Evolutionary conservation across 805 yeast genomes (phyloP).

Genomic region (Candida succiphila): DNA sequence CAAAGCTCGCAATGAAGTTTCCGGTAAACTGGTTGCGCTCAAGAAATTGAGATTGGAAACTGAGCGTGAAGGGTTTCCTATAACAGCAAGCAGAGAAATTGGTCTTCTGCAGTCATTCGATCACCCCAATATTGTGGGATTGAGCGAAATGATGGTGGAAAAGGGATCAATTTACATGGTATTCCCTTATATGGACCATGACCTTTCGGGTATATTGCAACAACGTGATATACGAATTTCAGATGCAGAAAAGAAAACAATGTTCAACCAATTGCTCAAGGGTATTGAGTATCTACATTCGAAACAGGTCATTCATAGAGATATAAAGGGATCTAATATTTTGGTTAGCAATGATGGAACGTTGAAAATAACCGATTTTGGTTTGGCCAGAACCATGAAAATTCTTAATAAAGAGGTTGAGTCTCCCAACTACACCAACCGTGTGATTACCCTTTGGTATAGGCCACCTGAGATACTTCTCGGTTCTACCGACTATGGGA

Average conservation of each 20-base stretch:
- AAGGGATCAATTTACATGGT: conserved; percentile 72
- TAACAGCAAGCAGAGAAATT: conserved; percentile 90
- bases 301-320: conserved; percentile 65
- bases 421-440: conserved; percentile 78
- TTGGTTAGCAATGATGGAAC: conserved; percentile 52
- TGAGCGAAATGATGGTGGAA: conserved; percentile 87
- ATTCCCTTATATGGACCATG: conserved; percentile 90
- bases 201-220: conserved; percentile 75
- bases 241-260: conserved; percentile 55
- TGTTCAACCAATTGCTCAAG: conserved; percentile 54
- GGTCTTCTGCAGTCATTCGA: conserved; percentile 73
- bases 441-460: conserved; percentile 96
- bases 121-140: conserved; percentile 73
- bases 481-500: conserved; percentile 84
- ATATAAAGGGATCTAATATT: conserved; percentile 75
- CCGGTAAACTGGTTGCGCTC: conserved; percentile 72
- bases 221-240: conserved; percentile 59
- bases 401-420: conserved; percentile 34
- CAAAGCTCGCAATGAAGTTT: conserved; percentile 66
- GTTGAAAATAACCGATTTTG: conserved; percentile 73
- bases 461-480: conserved; percentile 90
- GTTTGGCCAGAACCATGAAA: conserved; percentile 71
- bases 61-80: conserved; percentile 93
- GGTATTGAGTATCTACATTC: conserved; percentile 65
- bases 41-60: conserved; percentile 75